phyloP scores from a whole-genome alignment of 2,329 filamentous ascomycete genomes.

The Aspergillus ustus region DNA sequence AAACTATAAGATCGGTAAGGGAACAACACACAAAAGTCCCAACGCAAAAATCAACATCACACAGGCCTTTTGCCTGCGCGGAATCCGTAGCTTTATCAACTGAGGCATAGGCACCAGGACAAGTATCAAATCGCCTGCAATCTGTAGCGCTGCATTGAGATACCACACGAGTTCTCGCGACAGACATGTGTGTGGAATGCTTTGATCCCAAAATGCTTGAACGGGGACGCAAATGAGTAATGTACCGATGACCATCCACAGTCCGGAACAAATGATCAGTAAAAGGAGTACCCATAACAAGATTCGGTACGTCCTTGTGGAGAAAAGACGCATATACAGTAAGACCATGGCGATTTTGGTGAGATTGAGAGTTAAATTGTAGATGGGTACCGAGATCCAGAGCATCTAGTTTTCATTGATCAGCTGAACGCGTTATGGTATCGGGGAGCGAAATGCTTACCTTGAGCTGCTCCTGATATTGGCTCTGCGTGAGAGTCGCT shows the following conservation, averaged over 20 bases:
- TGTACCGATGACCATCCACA: slow-evolving; percentile 35
- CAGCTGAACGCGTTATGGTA: neutral
- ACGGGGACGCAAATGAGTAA: slow-evolving; percentile 35
- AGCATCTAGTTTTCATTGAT: slow-evolving; percentile 26
- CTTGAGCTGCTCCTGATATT: slow-evolving; percentile 24
- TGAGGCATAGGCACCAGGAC: slow-evolving; percentile 34
- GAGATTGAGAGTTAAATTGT: slow-evolving; percentile 38
- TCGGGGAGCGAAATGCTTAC: slow-evolving; percentile 20
- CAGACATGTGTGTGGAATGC: slow-evolving; percentile 24
- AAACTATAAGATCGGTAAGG: too few species aligned
- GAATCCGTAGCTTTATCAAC: slow-evolving; percentile 29
- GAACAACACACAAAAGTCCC: slow-evolving; percentile 32
- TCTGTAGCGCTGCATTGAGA: slow-evolving; percentile 36
- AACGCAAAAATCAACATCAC: slow-evolving; percentile 35
- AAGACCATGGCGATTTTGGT: slow-evolving; percentile 38
- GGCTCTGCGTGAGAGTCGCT: slow-evolving; percentile 6
- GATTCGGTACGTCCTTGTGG: slow-evolving; percentile 24
- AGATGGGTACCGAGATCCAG: slow-evolving; percentile 40
- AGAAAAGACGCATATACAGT: slow-evolving; percentile 40
- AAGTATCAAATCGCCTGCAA: slow-evolving; percentile 31
- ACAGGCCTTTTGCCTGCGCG: slow-evolving; percentile 28
- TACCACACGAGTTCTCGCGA: slow-evolving; percentile 30
- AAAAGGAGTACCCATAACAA: slow-evolving; percentile 24
- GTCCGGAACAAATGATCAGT: slow-evolving; percentile 26
- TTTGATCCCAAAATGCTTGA: slow-evolving; percentile 29